These are phyloP conservation scores for Tephrocybe sp. DNA, from an alignment of 768 basidiomycete species.

Conservation along the genomic window DNA sequence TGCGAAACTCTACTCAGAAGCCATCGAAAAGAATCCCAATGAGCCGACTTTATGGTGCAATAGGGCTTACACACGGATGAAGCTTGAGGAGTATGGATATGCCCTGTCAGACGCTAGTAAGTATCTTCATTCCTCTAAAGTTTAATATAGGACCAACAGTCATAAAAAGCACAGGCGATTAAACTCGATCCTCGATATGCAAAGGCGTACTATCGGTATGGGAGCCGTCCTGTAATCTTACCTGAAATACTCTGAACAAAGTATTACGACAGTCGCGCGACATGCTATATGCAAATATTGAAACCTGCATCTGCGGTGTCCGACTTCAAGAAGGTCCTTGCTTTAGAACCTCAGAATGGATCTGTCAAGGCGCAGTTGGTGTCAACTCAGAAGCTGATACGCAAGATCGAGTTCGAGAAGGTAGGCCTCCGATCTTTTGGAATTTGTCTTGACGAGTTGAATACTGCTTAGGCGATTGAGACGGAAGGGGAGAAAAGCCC, in stretches of 20 bases:
- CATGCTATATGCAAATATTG: slow-evolving; percentile 86
- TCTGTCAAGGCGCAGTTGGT: slow-evolving; percentile 76
- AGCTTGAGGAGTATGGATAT: slow-evolving; percentile 90
- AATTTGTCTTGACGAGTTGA: neutral
- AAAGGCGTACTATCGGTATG: slow-evolving; percentile 84
- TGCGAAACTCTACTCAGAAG: slow-evolving; percentile 74
- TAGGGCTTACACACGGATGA: slow-evolving; percentile 88
- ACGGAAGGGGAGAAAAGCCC: slow-evolving; percentile 85
- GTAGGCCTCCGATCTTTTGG: slow-evolving; percentile 31
- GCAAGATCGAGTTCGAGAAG: slow-evolving; percentile 91
- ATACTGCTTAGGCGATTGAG: slow-evolving; percentile 71
- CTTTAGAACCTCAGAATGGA: slow-evolving; percentile 84
- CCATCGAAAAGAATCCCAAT: slow-evolving; percentile 83
- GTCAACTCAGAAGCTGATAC: slow-evolving; percentile 87
- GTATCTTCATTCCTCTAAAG: slow-evolving; percentile 27
- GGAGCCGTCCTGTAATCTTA: slow-evolving; percentile 2
- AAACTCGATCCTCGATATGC: slow-evolving; percentile 84
- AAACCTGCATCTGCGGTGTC: slow-evolving; percentile 82
- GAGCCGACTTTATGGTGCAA: slow-evolving; percentile 95
- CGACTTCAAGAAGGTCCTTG: slow-evolving; percentile 84
- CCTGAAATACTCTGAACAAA: neutral
- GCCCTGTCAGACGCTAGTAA: slow-evolving; percentile 84
- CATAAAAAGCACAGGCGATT: slow-evolving; percentile 70
- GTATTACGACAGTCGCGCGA: slow-evolving; percentile 61
- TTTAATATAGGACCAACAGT: slow-evolving; percentile 4